Conservation (phyloP, 495 filamentous ascomycete species). For the Xylaria curta region DNA sequence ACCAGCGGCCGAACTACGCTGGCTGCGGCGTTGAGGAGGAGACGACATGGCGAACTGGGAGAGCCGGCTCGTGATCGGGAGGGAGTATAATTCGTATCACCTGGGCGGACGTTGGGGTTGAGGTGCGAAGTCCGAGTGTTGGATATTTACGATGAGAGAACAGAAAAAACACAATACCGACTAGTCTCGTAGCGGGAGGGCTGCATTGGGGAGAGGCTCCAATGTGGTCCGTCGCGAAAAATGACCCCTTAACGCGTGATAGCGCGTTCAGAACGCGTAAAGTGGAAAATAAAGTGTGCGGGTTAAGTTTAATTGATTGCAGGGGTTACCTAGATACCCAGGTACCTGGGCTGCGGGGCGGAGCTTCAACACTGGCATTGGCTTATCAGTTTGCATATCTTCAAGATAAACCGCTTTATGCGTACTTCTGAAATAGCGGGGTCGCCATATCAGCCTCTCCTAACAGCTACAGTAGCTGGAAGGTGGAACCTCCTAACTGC, state of each 20-base stretch:
- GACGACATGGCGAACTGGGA: constrained; percentile 60
- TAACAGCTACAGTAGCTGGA: too few relatives aligned
- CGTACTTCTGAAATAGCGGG: background rate
- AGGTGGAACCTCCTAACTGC: background rate
- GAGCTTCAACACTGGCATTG: background rate
- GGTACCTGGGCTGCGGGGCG: background rate
- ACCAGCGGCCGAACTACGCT: constrained; percentile 59
- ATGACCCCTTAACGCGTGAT: constrained; percentile 23
- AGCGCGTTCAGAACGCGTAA: constrained; percentile 26
- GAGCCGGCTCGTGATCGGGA: background rate
- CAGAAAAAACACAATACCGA: constrained; percentile 2
- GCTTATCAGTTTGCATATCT: background rate
- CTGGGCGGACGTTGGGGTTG: background rate
- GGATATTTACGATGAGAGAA: background rate
- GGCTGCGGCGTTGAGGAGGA: constrained; percentile 58
- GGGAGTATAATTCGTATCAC: background rate
- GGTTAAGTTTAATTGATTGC: background rate
- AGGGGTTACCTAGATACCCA: background rate
- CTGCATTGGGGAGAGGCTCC: background rate
- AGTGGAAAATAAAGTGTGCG: constrained; percentile 23
- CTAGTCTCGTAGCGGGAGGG: background rate
- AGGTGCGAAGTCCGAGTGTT: background rate
- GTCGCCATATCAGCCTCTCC: background rate
- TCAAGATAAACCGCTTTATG: background rate
- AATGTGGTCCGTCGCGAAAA: constrained; percentile 22